Conservation (phyloP, 179 eudicot genomes). For the Spinacia oleracea region DNA sequence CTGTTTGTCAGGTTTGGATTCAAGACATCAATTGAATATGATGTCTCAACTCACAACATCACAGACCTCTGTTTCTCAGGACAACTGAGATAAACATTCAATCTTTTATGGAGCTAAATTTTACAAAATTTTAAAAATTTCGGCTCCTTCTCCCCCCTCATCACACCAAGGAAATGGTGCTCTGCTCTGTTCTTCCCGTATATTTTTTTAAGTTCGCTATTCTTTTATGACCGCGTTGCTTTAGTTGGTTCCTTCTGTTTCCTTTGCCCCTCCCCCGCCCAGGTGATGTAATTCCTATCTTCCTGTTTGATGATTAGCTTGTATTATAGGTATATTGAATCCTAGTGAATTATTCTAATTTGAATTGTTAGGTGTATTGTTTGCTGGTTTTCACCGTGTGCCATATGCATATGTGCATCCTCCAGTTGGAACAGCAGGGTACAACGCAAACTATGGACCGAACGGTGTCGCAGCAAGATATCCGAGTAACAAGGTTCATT, state of each 20-base stretch:
- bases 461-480: conserved; percentile 68
- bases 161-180: too few species aligned
- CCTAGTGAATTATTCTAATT: conserved; percentile 36
- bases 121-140: too few species aligned
- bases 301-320: conserved; percentile 8
- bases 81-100: too few species aligned
- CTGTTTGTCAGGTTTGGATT: not conserved
- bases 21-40: not conserved
- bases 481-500: conserved; percentile 60
- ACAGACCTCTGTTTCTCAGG: not conserved
- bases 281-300: conserved; percentile 7
- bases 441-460: conserved; percentile 66
- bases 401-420: conserved; percentile 48
- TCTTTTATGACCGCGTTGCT: too few species aligned
- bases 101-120: too few species aligned
- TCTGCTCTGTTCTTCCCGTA: too few species aligned
- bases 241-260: not conserved
- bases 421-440: conserved; percentile 53
- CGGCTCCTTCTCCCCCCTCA: too few species aligned
- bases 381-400: conserved; percentile 53
- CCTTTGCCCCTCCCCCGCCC: not conserved
- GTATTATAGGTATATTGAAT: conserved; percentile 21
- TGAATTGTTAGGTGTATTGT: conserved; percentile 50
- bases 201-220: too few species aligned
- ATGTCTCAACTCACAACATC: not conserved